phyloP scores from a whole-genome alignment of 2,329 filamentous ascomycete genomes.

The Neoscytalidium dimidiatum region DNA sequence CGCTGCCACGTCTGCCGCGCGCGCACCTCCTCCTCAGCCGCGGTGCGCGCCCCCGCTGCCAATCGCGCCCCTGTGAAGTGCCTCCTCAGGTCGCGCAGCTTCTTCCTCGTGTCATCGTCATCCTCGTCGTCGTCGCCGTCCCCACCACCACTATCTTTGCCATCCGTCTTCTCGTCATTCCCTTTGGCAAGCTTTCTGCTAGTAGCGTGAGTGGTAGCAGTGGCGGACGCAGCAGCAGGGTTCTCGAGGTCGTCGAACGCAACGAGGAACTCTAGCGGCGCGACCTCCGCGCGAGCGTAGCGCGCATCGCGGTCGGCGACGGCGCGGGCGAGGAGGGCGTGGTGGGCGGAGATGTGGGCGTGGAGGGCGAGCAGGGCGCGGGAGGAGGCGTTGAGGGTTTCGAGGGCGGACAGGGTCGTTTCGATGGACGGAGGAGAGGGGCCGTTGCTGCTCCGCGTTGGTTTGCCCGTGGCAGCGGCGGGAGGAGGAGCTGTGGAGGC shows the following conservation, averaged over 20 bases:
- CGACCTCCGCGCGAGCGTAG: slow-evolving; percentile 56
- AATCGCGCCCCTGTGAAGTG: slow-evolving; percentile 44
- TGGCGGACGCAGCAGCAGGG: slow-evolving; percentile 29
- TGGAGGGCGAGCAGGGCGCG: slow-evolving; percentile 41
- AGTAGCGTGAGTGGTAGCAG: slow-evolving; percentile 27
- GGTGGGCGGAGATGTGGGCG: slow-evolving; percentile 50
- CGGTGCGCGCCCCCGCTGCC: slow-evolving; percentile 35
- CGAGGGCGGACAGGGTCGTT: background rate
- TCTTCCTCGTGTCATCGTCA: slow-evolving; percentile 36
- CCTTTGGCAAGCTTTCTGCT: slow-evolving; percentile 25
- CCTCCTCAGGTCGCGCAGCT: slow-evolving; percentile 34
- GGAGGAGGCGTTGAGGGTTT: background rate
- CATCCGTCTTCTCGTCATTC: background rate
- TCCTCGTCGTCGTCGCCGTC: slow-evolving; percentile 25
- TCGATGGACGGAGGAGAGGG: background rate
- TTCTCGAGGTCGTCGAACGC: slow-evolving; percentile 52
- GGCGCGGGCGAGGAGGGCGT: slow-evolving; percentile 52
- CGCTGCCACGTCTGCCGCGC: slow-evolving; percentile 39
- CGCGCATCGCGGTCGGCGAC: slow-evolving; percentile 56
- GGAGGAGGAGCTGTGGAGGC: background rate
- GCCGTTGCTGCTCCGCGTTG: background rate
- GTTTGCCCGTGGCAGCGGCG: background rate
- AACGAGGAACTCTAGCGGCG: slow-evolving; percentile 56
- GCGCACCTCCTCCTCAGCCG: slow-evolving; percentile 32
- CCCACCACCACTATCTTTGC: background rate